phyloP scores from a whole-genome alignment of 192 early-diverging fungal species.

The Umbelopsis vinacea region DNA sequence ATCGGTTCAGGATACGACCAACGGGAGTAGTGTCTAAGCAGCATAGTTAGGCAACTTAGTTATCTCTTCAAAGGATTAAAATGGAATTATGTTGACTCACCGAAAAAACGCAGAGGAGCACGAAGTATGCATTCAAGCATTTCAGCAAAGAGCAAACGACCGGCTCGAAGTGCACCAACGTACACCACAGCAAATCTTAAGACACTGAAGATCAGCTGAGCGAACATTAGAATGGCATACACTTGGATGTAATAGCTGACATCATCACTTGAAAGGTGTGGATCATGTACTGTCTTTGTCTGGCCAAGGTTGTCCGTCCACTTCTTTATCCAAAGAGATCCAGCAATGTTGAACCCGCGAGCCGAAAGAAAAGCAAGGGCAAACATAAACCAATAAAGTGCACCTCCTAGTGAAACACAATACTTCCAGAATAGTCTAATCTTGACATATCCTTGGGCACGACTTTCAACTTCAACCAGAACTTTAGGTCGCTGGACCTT shows the following conservation, averaged over 20 bases:
- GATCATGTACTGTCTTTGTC: not conserved
- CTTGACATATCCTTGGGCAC: constrained; percentile 78
- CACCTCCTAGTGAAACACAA: constrained; percentile 57
- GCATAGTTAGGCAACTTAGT: not conserved
- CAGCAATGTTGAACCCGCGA: constrained; percentile 46
- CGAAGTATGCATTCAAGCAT: constrained; percentile 59
- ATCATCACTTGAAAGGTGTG: not conserved
- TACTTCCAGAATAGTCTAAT: constrained; percentile 76
- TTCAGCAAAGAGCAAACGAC: constrained; percentile 54
- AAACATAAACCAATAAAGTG: constrained; percentile 59
- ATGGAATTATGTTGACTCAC: not conserved
- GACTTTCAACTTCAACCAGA: constrained; percentile 81
- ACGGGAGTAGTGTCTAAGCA: constrained; percentile 67
- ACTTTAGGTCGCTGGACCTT: constrained; percentile 39
- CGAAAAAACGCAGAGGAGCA: constrained; percentile 79
- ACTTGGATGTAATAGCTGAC: constrained; percentile 51
- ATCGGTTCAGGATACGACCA: constrained; percentile 83
- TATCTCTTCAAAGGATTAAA: not conserved
- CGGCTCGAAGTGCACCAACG: constrained; percentile 55
- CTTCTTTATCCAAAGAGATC: constrained; percentile 45
- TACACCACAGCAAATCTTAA: constrained; percentile 48
- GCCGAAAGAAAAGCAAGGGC: constrained; percentile 34
- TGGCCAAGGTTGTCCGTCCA: constrained; percentile 43
- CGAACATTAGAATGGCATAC: constrained; percentile 54
- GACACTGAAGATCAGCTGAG: constrained; percentile 44